Conservation (phyloP, 148 eudicot genomes). For the Diospyros kaki region DNA sequence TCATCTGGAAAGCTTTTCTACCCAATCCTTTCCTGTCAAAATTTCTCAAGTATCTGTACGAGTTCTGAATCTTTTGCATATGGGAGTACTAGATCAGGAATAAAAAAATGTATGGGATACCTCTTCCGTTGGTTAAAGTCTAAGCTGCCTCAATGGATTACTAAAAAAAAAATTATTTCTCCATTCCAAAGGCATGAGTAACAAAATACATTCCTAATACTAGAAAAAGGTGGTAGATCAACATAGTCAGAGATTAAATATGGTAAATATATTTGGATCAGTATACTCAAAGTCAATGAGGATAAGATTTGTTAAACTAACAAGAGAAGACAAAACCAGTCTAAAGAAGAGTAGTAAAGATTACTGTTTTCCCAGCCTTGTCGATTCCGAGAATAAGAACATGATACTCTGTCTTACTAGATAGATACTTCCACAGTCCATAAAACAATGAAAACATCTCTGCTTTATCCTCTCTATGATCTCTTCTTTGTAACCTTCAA, state of each 20-base stretch:
- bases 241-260: not conserved
- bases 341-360: slow-evolving; percentile 2
- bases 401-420: slow-evolving; percentile 87
- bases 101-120: not conserved
- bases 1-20: not conserved
- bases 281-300: not conserved
- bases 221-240: not conserved
- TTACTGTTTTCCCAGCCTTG: slow-evolving; percentile 98
- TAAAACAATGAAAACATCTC: slow-evolving; percentile 84
- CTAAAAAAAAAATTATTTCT: not conserved
- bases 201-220: not conserved
- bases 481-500: not conserved
- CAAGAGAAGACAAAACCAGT: slow-evolving; percentile 3
- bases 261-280: not conserved
- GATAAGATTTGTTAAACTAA: not conserved
- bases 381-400: slow-evolving; percentile 92
- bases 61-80: too few species aligned
- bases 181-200: not conserved
- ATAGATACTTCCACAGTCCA: slow-evolving; percentile 79
- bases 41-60: not conserved
- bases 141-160: not conserved
- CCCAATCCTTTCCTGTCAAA: not conserved
- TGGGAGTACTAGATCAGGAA: not conserved
- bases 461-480: slow-evolving; percentile 3
- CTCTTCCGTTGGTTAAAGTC: not conserved